Evolutionary conservation across 2,329 filamentous ascomycete genomes (phyloP), one percentile per base, ranked within the genome.

Genomic region (Diaporthe aspalathi): DNA sequence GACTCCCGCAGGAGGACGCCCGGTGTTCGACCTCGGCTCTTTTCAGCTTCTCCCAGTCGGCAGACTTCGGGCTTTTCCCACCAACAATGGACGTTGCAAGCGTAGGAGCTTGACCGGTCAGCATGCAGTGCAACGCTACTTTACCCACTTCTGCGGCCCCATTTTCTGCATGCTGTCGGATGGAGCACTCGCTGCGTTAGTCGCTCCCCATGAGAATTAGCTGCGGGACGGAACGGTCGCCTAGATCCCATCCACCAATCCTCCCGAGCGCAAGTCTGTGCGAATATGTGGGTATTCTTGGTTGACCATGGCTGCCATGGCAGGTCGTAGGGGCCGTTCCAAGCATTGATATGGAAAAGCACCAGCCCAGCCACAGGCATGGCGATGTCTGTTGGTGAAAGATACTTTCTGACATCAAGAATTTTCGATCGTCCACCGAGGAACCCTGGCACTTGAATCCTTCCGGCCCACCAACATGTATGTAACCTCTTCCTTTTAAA

Each of bases 401-500:
- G 14, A 16, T n/a, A 24, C 17, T 6, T 8, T 20, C 35, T 14
- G 20, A 32, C 22, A 27, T 35, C 24, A 67, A 43, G 50, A 45
- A 54, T 54, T 40, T 32, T 45, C 2, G 49, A 62, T 32, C 38
- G 47, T 29, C 40, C 38, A 47, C 56, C 40, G 22, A 32, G 14
- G 5, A 20, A 67, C 49, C 35, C 22, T 40, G 50, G 49, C 12
- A 50, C 35, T 29, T 54, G 56, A 45, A 62, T 62, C 56, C 56
- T 67, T 45, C 63, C 32, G 63, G 35, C 29, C 65, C 50, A 54
- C 35, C 49, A 29, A 14, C 20, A 54, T 62, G 56, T 27, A 67
- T 67, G 49, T 27, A 43, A 45, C 50, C 22, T 29, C 52, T 40
- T 45, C 54, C 65, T 54, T 35, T 67, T 67, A 67, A 67, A 54